These are phyloP conservation scores for Colletotrichum sp. DNA, from an alignment of 2,329 filamentous ascomycete species.

Conservation along the genomic window DNA sequence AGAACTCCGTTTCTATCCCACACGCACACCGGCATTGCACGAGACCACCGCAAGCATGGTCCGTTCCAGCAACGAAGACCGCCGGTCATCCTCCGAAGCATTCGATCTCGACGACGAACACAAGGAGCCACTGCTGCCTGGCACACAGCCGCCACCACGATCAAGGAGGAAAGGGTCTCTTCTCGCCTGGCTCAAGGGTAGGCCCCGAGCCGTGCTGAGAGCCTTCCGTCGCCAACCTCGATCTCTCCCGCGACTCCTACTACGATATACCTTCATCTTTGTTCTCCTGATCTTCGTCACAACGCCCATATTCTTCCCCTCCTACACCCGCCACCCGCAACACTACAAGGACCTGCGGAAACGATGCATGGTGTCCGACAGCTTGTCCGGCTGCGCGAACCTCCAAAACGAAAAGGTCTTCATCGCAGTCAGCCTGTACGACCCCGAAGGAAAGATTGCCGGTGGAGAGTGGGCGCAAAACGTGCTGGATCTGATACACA, in stretches of 20 bases:
- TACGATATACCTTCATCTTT: conserved; percentile 28
- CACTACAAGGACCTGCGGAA: conserved; percentile 39
- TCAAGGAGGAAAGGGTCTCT: not conserved
- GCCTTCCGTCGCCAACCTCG: conserved; percentile 16
- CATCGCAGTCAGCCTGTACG: conserved; percentile 74
- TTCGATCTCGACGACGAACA: conserved; percentile 8
- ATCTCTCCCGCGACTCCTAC: not conserved
- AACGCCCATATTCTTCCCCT: conserved; percentile 43
- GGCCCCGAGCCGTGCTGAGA: conserved; percentile 9
- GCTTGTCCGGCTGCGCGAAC: conserved; percentile 40
- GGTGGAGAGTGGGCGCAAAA: conserved; percentile 67
- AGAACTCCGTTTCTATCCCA: not conserved
- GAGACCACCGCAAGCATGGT: not conserved
- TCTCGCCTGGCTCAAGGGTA: conserved; percentile 6
- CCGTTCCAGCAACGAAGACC: not conserved
- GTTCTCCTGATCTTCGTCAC: conserved; percentile 33
- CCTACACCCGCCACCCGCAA: conserved; percentile 42
- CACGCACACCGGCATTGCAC: not conserved
- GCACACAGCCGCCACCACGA: not conserved
- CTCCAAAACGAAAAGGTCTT: conserved; percentile 67
- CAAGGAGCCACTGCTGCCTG: conserved; percentile 8
- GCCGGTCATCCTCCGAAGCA: conserved; percentile 2
- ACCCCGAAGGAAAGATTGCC: conserved; percentile 63
- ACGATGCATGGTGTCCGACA: conserved; percentile 30
- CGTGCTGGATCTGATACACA: conserved; percentile 64